Base-by-base conservation (phyloP, 352 stramenopile species). In the Pythium phragmitis region DNA sequence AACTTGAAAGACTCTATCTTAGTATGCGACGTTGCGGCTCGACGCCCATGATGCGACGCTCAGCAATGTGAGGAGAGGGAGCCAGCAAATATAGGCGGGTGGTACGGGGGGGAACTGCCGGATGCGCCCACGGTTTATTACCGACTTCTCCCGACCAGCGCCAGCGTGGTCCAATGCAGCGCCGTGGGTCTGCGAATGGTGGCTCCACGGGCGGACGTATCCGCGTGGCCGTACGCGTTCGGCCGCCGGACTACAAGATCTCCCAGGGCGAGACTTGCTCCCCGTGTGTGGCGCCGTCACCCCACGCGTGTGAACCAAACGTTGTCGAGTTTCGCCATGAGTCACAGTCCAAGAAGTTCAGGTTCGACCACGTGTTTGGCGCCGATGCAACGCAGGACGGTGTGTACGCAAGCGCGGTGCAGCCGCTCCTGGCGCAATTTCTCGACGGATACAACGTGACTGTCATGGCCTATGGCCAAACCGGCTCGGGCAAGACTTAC, bases 301-400 rank as follows among this genome's bases (percentile, higher is more conserved):
- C 51, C 13, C 46, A 64, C 11, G 33, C 54, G 17, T 30, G 50
- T 47, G n/a, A 48, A 17, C 19, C 63, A 21, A 51, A 72, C 55
- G 50, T 26, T 30, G 50, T 89, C 16, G 58, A 79, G 11, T 87
- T 76, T 33, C 50, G 72, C 14, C 63, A 76, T 36, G 75, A 87
- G 0, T 67, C 58, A 36, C 70, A 74, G 30, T 26, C 63, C 66
- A 90, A 87, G 62, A 60, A 57, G 7, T 90, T 86, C 62, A 76
- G 65, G 34, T 90, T 88, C 57, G 85, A 93, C 56, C 79, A 91
- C 57, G 73, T 91, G 23, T 87, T 91, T 54, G 60, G 65, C 9
- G 23, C 47, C 0, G 57, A 73, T 14, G 61, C 75, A 4, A 69
- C 41, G 7, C 82, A 91, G 60, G 60, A 74, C 52, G 76, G 85